phyloP scores from a whole-genome alignment of 495 filamentous ascomycete species.

The Aspergillus asperescens region DNA sequence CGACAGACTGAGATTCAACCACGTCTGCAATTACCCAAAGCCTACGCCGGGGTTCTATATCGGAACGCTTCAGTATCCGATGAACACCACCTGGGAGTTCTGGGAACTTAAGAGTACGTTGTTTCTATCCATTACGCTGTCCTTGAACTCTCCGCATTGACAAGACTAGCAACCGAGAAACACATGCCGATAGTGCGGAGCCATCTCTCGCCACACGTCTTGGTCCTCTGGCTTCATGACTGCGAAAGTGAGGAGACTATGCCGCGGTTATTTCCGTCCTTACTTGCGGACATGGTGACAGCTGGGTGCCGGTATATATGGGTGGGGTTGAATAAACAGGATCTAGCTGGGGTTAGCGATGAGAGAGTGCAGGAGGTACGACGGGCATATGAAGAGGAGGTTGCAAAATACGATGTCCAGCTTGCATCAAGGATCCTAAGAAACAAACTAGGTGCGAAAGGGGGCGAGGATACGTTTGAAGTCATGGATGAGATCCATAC shows the following conservation, averaged over 20 bases:
- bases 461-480: not conserved
- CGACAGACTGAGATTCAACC: not conserved
- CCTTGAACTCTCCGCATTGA: not conserved
- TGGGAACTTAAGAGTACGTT: not conserved
- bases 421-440: not conserved
- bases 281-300: not conserved
- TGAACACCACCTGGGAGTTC: not conserved
- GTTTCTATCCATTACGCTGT: no score
- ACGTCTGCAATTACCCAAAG: not conserved
- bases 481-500: not conserved
- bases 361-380: not conserved
- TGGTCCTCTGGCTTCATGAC: conserved; percentile 2
- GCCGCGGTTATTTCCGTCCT: not conserved
- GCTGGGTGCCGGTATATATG: not conserved
- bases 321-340: conserved; percentile 2
- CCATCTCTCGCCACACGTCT: not conserved
- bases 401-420: not conserved
- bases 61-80: not conserved
- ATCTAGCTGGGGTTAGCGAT: not conserved
- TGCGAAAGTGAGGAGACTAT: not conserved
- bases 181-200: not conserved
- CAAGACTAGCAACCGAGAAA: not conserved
- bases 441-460: not conserved
- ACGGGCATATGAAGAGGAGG: not conserved
- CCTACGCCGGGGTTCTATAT: not conserved